These are phyloP conservation scores for Xylaria sp. DNA, from an alignment of 2,329 filamentous ascomycete species.

Conservation along the genomic window DNA sequence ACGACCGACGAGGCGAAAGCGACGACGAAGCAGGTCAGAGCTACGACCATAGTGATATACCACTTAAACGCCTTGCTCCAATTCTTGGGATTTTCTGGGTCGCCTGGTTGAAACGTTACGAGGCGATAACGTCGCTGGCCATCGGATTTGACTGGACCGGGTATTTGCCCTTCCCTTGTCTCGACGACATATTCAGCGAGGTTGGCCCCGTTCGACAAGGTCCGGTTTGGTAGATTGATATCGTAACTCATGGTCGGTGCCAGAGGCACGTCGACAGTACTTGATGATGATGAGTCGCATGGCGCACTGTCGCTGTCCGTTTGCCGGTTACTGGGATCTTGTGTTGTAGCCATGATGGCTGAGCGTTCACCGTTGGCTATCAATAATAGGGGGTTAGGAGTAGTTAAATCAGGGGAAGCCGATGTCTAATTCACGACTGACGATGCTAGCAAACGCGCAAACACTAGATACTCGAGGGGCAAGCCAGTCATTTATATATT, in stretches of 20 bases:
- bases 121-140: slow-evolving; percentile 52
- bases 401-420: not conserved
- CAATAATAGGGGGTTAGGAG: not conserved
- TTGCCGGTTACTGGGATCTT: not conserved
- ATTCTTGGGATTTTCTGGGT: slow-evolving; percentile 84
- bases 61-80: slow-evolving; percentile 81
- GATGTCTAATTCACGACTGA: not conserved
- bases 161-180: slow-evolving; percentile 65
- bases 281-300: slow-evolving; percentile 1
- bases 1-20: slow-evolving; percentile 76
- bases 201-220: slow-evolving; percentile 64
- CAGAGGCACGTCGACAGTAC: slow-evolving; percentile 12
- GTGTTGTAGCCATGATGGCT: slow-evolving; percentile 11
- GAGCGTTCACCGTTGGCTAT: not conserved
- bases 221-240: slow-evolving; percentile 68
- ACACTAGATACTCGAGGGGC: not conserved
- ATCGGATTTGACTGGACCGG: slow-evolving; percentile 46
- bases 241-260: slow-evolving; percentile 23
- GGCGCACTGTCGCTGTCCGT: not conserved
- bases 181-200: slow-evolving; percentile 72
- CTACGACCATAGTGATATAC: slow-evolving; percentile 86
- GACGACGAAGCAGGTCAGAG: slow-evolving; percentile 75
- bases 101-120: slow-evolving; percentile 73
- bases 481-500: slow-evolving; percentile 13
- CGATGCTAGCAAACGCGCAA: not conserved